Base-by-base conservation (phyloP, 2,329 filamentous ascomycete species). In the Fusarium newnesense region DNA sequence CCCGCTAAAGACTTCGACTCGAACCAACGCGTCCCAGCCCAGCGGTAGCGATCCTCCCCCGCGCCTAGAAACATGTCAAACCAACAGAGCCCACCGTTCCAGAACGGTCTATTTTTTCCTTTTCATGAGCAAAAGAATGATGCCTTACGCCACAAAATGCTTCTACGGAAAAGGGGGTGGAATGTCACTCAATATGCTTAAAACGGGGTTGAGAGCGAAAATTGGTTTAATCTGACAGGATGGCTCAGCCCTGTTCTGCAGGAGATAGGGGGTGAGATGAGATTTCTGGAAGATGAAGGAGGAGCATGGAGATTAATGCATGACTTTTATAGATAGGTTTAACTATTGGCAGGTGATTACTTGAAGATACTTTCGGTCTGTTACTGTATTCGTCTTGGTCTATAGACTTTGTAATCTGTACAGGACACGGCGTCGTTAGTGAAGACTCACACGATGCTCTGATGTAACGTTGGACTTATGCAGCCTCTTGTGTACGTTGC, bases 151-250 rank as follows among this genome's bases (percentile, higher is more conserved):
- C 67, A 69, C 60, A 57, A 42, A 49, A 32, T 65, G 28, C 40
- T 56, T 42, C 10, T 34, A 24, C 21, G n/a, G 34, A 53, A 40
- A 50, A 59, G 65, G 46, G 64, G 44, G 64, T 68, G 39, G 50
- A 26, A 47, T 60, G 54, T 28, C 37, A 59, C 30, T 59, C 47
- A 7, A 26, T 65, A 73, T 73, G 36, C 62, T 53, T 74, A 24
- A 74, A 73, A 64, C 67, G 70, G 70, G 70, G 70, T 28, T 11
- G 28, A 54, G 24, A 44, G n/a, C 28, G 30, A 46, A 53, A 65
- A 40, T 46, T 24, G 13, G 53, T n/a, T 39, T 56, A 52, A 47
- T 60, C 52, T 57, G 44, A 47, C 40, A 16, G 36, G 39, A 40
- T 52, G n/a, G 37, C 39, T 40, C 21, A 63, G 26, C 42, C 21